Evolutionary conservation across 2,329 filamentous ascomycete species (phyloP), one percentile per base, ranked within the genome.

Genomic region (Penicillium sp.): DNA sequence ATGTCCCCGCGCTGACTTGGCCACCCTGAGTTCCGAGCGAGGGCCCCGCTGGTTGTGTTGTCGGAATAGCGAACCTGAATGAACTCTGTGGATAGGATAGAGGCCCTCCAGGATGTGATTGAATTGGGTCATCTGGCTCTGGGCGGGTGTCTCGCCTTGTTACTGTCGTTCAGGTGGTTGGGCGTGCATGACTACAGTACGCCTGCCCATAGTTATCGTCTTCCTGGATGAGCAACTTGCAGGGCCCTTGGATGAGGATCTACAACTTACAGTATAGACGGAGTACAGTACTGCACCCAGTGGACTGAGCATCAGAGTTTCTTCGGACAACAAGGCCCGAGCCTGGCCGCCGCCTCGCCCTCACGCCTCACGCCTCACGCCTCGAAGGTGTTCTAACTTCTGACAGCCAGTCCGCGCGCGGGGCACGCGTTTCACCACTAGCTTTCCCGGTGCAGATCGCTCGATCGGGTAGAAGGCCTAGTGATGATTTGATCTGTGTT

Each of bases 1-100:
- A 33, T 37, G 64, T 64, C 66, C 66, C 65, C 65, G 66, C 65
- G 66, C 64, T 68, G 68, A 68, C 67, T 64, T 70, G 68, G 67
- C 65, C 66, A 60, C 58, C 57, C 50, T 62, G 51, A 47, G 45
- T 42, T 61, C 63, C 58, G 50, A 63, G 63, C 64, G 63, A 60
- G 53, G 17, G 30, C 28, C 54, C 54, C 54, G 54, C 54, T 55
- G 53, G 22, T 24, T 22, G 30, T 33, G 35, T 10, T 44, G 24
- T 44, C 42, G 30, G 40, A 49, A 47, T 37, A 4, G n/a, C 22
- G 53, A 56, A 47, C 42, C 40, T 37, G 17, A 2, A 1, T 53
- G 13, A 13, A 37, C 13, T 37, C 19, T 49, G 22, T 19, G 47
- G 24, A 50, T 9, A 28, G 24, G 26, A 33, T 37, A 37, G 35